A percentile compares a stretch with the other conserved stretches of the same genome.
Conservation (phyloP, 1,284 basidiomycete species). For the Ganoderma leucocontextum region DNA sequence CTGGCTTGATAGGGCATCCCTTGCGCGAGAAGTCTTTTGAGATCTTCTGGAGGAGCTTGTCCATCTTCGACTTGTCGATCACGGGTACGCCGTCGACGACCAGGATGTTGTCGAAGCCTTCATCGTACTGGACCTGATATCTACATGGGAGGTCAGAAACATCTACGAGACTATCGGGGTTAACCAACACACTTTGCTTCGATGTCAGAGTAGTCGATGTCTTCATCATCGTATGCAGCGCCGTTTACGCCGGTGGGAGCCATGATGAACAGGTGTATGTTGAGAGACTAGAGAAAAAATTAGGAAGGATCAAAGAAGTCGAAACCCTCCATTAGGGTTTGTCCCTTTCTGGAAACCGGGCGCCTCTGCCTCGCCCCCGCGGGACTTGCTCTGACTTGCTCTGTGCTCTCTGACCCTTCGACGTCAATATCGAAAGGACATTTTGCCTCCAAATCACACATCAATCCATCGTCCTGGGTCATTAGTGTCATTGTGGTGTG, state of each 20-base stretch:
- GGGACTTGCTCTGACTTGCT: no score
- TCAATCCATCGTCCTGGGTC: slow-evolving; percentile 17
- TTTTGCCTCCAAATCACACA: background rate
- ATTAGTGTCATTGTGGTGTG: slow-evolving; percentile 34
- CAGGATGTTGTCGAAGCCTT: slow-evolving; percentile 87
- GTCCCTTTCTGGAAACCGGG: background rate
- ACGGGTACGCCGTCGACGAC: slow-evolving; percentile 89
- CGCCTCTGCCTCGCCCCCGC: slow-evolving; percentile 1
- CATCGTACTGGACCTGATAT: slow-evolving; percentile 82
- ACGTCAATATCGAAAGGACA: background rate
- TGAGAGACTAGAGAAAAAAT: slow-evolving; percentile 23
- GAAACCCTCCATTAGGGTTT: slow-evolving; percentile 28
- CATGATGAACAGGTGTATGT: slow-evolving; percentile 30
- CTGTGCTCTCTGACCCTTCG: no score
- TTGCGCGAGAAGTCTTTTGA: slow-evolving; percentile 84
- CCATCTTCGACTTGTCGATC: slow-evolving; percentile 84
- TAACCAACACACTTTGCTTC: slow-evolving; percentile 79
- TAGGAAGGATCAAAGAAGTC: slow-evolving; percentile 19
- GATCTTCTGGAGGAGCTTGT: slow-evolving; percentile 82
- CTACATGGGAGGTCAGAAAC: slow-evolving; percentile 50
- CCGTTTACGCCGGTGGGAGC: slow-evolving; percentile 43
- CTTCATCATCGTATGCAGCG: slow-evolving; percentile 57
- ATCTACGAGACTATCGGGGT: background rate
- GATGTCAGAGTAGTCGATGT: slow-evolving; percentile 94
- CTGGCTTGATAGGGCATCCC: slow-evolving; percentile 79